Evolutionary conservation across 441 rosid species (phyloP).

Genomic region (Erodium moschatum): DNA sequence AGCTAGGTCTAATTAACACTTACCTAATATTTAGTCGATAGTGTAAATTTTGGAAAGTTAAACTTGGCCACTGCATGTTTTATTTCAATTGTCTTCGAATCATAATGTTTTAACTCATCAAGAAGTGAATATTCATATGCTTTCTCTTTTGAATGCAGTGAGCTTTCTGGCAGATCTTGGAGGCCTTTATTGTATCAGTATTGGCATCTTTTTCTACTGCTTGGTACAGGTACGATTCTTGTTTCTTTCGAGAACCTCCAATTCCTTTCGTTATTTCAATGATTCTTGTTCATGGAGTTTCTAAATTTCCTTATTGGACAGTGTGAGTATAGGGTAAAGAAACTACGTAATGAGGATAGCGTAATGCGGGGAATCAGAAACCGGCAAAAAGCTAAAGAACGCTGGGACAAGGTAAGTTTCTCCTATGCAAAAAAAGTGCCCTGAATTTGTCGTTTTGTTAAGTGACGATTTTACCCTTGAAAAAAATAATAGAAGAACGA

Average conservation of each 20-base stretch:
- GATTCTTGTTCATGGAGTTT: conserved; percentile 1
- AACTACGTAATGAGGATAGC: conserved; percentile 71
- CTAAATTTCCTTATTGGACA: conserved; percentile 26
- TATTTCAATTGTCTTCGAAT: background rate
- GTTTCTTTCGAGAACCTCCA: conserved; percentile 16
- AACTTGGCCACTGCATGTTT: background rate
- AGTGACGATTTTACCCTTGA: too few species aligned
- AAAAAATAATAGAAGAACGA: too few species aligned
- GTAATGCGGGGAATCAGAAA: conserved; percentile 52
- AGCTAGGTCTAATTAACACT: too few species aligned
- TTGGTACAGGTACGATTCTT: conserved; percentile 66
- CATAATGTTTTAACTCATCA: background rate
- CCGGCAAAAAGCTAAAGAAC: conserved; percentile 65
- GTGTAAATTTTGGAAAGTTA: background rate
- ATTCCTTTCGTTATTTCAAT: conserved; percentile 1
- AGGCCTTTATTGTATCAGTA: conserved; percentile 87
- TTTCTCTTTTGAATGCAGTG: conserved; percentile 48
- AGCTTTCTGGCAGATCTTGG: conserved; percentile 98
- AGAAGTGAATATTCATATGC: conserved; percentile 8
- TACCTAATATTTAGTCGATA: background rate
- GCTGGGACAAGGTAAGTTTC: conserved; percentile 68
- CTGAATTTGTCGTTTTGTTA: too few species aligned
- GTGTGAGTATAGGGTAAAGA: conserved; percentile 83
- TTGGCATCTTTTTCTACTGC: conserved; percentile 77
- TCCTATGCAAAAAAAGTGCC: background rate